These are phyloP conservation scores for Vanilla planifolia DNA, from an alignment of 106 monocot species.

Conservation along the genomic window DNA sequence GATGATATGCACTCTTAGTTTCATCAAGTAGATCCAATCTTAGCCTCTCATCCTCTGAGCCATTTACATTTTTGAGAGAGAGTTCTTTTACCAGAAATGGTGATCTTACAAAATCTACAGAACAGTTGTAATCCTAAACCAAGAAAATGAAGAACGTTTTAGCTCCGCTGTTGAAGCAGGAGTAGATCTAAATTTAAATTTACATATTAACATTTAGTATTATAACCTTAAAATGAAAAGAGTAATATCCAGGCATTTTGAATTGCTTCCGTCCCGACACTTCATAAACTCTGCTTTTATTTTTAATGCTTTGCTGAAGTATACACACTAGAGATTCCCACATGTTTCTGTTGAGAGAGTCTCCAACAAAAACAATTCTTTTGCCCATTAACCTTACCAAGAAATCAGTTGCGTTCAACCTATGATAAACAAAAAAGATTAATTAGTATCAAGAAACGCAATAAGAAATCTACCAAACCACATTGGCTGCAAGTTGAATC, in stretches of 20 bases:
- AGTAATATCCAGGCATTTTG: constrained; percentile 73
- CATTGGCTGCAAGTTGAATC: not conserved
- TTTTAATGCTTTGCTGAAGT: constrained; percentile 42
- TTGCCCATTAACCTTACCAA: constrained; percentile 64
- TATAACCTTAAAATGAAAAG: constrained; percentile 77
- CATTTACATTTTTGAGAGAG: constrained; percentile 18
- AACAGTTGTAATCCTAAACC: constrained; percentile 70
- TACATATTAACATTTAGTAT: not conserved
- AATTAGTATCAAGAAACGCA: not conserved
- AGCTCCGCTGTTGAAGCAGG: not conserved
- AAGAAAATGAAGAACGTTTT: constrained; percentile 9
- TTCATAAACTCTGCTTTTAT: constrained; percentile 70
- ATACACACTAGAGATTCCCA: constrained; percentile 94
- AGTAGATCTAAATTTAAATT: not conserved
- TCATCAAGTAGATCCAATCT: constrained; percentile 78
- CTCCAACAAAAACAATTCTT: constrained; percentile 85
- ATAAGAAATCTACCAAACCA: not conserved
- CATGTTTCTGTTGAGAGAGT: constrained; percentile 89
- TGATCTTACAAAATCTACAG: constrained; percentile 74
- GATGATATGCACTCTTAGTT: constrained; percentile 43
- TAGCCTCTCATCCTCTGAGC: constrained; percentile 46
- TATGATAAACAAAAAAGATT: constrained; percentile 13
- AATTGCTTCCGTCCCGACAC: constrained; percentile 57
- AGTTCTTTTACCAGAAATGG: constrained; percentile 74
- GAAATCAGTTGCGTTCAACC: constrained; percentile 85